A percentile compares a stretch with the other conserved stretches of the same genome.
These are phyloP conservation scores for Moricandia arvensis DNA, from an alignment of 345 rosid species.

Conservation along the genomic window DNA sequence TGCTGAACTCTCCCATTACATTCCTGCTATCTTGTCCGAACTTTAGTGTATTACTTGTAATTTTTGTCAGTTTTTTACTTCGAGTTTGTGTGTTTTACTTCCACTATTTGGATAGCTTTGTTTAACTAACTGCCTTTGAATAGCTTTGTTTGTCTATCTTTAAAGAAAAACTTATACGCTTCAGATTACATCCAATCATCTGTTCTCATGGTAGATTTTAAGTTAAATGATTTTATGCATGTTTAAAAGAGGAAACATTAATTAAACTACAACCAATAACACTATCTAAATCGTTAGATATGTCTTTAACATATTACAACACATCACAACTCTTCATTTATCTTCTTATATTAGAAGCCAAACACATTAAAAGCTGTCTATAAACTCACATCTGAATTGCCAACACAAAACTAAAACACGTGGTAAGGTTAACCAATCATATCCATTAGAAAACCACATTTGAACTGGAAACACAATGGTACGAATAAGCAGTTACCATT, in stretches of 20 bases:
- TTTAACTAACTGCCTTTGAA: not conserved
- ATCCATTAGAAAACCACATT: not conserved
- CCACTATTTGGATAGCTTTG: constrained; percentile 7
- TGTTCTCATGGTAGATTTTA: not conserved
- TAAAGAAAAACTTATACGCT: not conserved
- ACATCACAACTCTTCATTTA: not conserved
- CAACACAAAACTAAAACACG: not conserved
- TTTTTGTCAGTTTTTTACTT: constrained; percentile 8
- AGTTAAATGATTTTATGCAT: not conserved
- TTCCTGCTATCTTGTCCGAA: constrained; percentile 97
- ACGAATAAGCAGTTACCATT: not conserved
- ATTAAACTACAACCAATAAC: too few species aligned
- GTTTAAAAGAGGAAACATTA: not conserved
- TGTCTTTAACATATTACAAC: not conserved
- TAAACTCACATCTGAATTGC: not conserved
- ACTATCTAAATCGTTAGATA: not conserved
- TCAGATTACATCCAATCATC: not conserved
- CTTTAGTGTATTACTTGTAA: constrained; percentile 41
- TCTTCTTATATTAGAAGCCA: too few species aligned
- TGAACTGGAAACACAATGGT: not conserved
- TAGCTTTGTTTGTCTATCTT: not conserved
- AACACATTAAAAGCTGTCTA: too few species aligned
- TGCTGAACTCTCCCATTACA: constrained; percentile 93
- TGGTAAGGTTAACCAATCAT: too few species aligned
- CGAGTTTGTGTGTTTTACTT: constrained; percentile 1